Base-by-base conservation (phyloP, 2,329 filamentous ascomycete species). In the Xylaria sp. region DNA sequence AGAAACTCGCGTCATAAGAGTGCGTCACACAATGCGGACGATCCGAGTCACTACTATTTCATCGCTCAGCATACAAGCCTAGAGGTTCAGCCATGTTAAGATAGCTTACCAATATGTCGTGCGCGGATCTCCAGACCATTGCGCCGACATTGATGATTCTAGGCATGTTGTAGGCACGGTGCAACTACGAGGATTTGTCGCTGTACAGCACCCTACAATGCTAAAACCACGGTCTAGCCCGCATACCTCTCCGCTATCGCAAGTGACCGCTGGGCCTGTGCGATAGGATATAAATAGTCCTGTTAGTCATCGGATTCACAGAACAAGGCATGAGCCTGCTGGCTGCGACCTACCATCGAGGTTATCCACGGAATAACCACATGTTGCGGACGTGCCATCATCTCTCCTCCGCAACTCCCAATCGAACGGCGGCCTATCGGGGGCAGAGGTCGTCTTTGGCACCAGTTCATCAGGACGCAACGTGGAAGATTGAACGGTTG, bases 361-460 rank as follows among this genome's bases (percentile, higher is more conserved):
- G 61, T 72, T 65, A 51, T 66, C 69, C 39, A 60, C 59, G 31
- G 72, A 71, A 68, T 68, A 77, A 22, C 73, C 75, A 65, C 75
- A 77, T 22, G 73, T 74, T 25, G 66, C 50, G 31, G 62, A 25
- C 10, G 55, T 66, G 36, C 61, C 65, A 29, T 69, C 67, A 42
- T 73, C 73, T 63, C 73, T 67, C 59, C 69, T 69, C 66, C 70
- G 67, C 63, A 76, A 68, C 60, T 75, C 74, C 62, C 68, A 45
- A 55, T 72, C 69, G 39, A 66, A 55, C 58, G 65, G 68, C 60
- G 45, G 65, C 64, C 70, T 68, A 33, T 61, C 70, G 61, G 74
- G 76, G 42, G 72, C 72, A 67, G 75, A 65, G 51, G 76, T 77
- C 57, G 73, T 76, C 64, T 72, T 75, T 55, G 76, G 73, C 2